These are phyloP conservation scores for Waitea zeae DNA, from an alignment of 1,284 basidiomycete genomes.

Conservation along the genomic window DNA sequence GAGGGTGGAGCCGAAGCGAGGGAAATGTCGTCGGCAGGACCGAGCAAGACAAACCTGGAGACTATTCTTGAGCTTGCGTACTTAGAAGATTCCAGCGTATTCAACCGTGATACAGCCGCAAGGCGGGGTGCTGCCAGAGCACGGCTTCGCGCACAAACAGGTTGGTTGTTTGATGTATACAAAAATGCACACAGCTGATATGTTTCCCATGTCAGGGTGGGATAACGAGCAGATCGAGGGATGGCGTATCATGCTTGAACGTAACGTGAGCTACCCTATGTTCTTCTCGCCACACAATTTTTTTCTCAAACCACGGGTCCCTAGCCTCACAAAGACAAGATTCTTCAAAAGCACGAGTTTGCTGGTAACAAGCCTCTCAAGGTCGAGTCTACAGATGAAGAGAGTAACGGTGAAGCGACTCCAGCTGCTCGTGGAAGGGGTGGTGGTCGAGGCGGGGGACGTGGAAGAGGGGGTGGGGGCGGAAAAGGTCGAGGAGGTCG, in stretches of 20 bases:
- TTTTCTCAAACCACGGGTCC: constrained; percentile 2
- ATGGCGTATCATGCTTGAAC: constrained; percentile 75
- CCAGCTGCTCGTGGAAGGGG: constrained; percentile 9
- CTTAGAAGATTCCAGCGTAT: constrained; percentile 51
- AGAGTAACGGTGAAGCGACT: not conserved
- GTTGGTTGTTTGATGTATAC: constrained; percentile 15
- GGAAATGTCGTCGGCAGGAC: constrained; percentile 10
- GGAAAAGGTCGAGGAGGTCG: constrained; percentile 19
- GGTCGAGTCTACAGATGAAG: constrained; percentile 4
- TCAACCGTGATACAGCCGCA: constrained; percentile 61
- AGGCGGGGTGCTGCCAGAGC: constrained; percentile 45
- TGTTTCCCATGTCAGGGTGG: constrained; percentile 27
- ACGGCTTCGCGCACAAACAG: constrained; percentile 49
- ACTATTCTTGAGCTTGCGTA: constrained; percentile 63
- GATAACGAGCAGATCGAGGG: constrained; percentile 74
- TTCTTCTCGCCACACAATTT: constrained; percentile 2
- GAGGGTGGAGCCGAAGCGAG: constrained; percentile 20
- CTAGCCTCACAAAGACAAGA: constrained; percentile 58
- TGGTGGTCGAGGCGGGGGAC: constrained; percentile 17
- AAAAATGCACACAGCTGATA: not conserved
- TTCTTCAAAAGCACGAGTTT: constrained; percentile 59
- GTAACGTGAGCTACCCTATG: constrained; percentile 38
- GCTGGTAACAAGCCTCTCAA: constrained; percentile 31
- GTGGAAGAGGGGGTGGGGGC: constrained; percentile 13
- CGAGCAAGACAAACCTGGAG: constrained; percentile 23